Conservation (phyloP, 2,329 filamentous ascomycete species). For the Penicillium verrucosum region DNA sequence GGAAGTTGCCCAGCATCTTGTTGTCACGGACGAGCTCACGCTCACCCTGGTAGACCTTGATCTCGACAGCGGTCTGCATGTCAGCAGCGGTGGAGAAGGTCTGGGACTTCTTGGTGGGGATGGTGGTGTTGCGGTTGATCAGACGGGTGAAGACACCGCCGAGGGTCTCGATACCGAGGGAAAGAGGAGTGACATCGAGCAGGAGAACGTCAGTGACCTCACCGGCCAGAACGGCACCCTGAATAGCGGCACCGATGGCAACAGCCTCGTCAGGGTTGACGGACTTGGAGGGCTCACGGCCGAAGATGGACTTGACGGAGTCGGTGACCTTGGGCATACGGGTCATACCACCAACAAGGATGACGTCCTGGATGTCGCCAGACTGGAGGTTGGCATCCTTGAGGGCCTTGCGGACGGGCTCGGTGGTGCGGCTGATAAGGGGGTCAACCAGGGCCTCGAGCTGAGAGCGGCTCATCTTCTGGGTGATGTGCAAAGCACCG, state of each 20-base stretch:
- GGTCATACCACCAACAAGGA: conserved; percentile 98
- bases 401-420: conserved; percentile 92
- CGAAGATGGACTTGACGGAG: conserved; percentile 95
- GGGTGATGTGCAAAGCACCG: conserved; percentile 97
- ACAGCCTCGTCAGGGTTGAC: conserved; percentile 99
- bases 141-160: conserved; percentile 96
- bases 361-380: conserved; percentile 96
- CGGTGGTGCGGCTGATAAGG: conserved; percentile 79
- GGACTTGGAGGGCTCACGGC: conserved; percentile 93
- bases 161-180: conserved; percentile 96
- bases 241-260: conserved; percentile 93
- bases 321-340: conserved; percentile 98
- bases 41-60: conserved; percentile 99
- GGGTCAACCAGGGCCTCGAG: conserved; percentile 91
- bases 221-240: conserved; percentile 93
- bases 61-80: conserved; percentile 98
- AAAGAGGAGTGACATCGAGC: conserved; percentile 92
- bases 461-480: conserved; percentile 86
- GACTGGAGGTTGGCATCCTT: conserved; percentile 90
- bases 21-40: conserved; percentile 98
- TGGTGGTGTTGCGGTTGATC: conserved; percentile 99
- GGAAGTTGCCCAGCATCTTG: conserved; percentile 99
- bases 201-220: conserved; percentile 95
- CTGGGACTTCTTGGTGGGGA: conserved; percentile 98
- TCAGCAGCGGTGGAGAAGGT: conserved; percentile 96